A percentile compares a stretch with the other conserved stretches of the same genome.
Evolutionary conservation across 83 land plant species (phyloP).

Genomic region (Isoetes engelmannii): DNA sequence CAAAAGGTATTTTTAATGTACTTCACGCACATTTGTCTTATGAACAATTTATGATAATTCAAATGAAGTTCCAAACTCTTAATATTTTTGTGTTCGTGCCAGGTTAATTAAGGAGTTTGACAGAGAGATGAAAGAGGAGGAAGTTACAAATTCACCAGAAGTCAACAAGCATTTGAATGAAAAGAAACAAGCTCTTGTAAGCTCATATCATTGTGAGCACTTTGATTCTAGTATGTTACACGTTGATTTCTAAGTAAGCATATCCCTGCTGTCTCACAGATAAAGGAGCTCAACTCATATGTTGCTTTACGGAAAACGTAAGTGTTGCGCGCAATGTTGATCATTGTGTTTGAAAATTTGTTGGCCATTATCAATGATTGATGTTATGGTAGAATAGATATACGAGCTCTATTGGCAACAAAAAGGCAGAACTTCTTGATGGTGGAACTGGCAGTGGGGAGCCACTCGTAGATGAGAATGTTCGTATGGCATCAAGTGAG

Average conservation of each 20-base stretch:
- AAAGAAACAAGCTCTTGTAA: slow-evolving; percentile 81
- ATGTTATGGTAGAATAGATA: slow-evolving; percentile 31
- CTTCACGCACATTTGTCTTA: neutral
- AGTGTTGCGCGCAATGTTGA: slow-evolving; percentile 17
- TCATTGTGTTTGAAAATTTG: neutral
- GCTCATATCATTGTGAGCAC: neutral
- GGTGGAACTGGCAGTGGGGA: slow-evolving; percentile 68
- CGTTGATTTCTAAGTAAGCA: neutral
- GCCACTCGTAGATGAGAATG: slow-evolving; percentile 54
- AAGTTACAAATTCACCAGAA: slow-evolving; percentile 58
- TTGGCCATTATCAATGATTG: slow-evolving; percentile 2
- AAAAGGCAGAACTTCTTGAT: slow-evolving; percentile 75
- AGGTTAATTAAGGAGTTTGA: slow-evolving; percentile 92
- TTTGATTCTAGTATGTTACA: neutral
- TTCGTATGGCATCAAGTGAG: slow-evolving; percentile 82
- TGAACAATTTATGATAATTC: neutral
- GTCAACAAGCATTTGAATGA: slow-evolving; percentile 73
- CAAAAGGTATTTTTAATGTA: slow-evolving; percentile 36
- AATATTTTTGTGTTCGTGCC: slow-evolving; percentile 18
- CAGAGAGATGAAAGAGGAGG: slow-evolving; percentile 90
- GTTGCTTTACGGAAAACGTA: slow-evolving; percentile 90
- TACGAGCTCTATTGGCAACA: slow-evolving; percentile 61
- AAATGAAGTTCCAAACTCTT: neutral
- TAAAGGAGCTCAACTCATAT: slow-evolving; percentile 91
- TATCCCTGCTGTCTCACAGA: slow-evolving; percentile 37